Percentiles rank a stretch among this genome's conserved stretches.
Evolutionary conservation across 495 filamentous ascomycete species (phyloP).

Genomic region (Aspergillus hancockii): DNA sequence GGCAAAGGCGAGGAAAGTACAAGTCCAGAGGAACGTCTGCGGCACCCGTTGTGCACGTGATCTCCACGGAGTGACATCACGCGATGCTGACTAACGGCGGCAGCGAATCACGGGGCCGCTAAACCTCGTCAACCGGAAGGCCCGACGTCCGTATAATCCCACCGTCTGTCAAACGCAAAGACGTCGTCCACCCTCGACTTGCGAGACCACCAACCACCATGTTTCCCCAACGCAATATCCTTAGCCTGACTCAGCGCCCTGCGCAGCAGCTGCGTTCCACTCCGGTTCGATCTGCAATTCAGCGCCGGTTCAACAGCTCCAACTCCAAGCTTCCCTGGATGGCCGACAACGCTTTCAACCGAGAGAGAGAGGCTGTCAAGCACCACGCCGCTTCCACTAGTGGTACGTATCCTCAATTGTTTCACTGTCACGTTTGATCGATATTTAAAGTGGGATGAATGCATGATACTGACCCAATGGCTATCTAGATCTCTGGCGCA

Average conservation of each 20-base stretch:
- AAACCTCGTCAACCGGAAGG: conserved; percentile 36
- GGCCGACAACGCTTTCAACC: conserved; percentile 83
- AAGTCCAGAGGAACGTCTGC: not conserved
- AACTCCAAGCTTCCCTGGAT: conserved; percentile 47
- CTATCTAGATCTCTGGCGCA: conserved; percentile 81
- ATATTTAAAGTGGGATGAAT: not conserved
- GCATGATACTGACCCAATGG: conserved; percentile 36
- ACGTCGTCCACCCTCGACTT: conserved; percentile 16
- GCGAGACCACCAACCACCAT: conserved; percentile 47
- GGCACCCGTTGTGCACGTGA: conserved; percentile 29
- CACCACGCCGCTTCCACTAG: conserved; percentile 78
- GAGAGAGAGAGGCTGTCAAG: conserved; percentile 81
- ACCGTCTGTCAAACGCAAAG: conserved; percentile 23
- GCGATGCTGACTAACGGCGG: conserved; percentile 31
- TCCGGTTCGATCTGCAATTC: conserved; percentile 57
- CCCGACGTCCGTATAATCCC: conserved; percentile 34
- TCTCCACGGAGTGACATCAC: conserved; percentile 35
- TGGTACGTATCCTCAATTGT: conserved; percentile 54
- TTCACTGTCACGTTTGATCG: not conserved
- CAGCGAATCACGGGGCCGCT: conserved; percentile 47
- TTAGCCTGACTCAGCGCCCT: conserved; percentile 61
- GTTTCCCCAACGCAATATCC: conserved; percentile 61
- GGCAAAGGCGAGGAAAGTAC: not conserved
- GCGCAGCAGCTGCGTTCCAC: conserved; percentile 54
- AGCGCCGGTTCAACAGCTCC: conserved; percentile 70